Conservation (phyloP, 345 rosid genomes). For the Linum lewisii region DNA sequence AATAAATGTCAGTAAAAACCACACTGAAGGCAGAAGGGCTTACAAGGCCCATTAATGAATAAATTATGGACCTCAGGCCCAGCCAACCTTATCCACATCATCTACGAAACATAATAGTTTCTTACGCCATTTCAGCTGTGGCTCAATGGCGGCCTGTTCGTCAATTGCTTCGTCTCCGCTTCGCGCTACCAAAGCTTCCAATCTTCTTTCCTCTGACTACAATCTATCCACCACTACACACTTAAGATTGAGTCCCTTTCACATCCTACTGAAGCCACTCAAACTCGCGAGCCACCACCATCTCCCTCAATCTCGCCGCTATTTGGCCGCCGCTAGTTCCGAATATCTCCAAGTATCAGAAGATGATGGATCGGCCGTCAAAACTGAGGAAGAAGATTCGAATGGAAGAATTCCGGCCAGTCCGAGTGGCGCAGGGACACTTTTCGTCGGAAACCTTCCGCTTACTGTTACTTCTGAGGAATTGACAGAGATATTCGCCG, state of each 20-base stretch:
- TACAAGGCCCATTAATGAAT: too few relatives aligned
- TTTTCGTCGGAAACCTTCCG: conserved; percentile 76
- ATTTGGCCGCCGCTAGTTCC: conserved; percentile 23
- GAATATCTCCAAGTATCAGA: conserved; percentile 23
- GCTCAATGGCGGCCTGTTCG: conserved; percentile 23
- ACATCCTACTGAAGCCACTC: conserved; percentile 29
- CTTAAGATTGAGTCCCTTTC: conserved; percentile 15
- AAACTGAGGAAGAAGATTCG: conserved; percentile 21
- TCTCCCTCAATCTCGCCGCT: conserved; percentile 17
- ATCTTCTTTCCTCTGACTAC: conserved; percentile 14
- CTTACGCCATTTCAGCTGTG: background rate
- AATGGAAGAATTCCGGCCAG: conserved; percentile 14
- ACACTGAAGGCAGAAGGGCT: too few relatives aligned
- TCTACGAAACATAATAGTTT: background rate
- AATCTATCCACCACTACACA: conserved; percentile 16
- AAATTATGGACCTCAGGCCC: background rate
- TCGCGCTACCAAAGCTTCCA: conserved; percentile 19
- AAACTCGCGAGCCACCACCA: conserved; percentile 30
- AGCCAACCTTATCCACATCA: background rate
- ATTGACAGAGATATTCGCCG: conserved; percentile 48
- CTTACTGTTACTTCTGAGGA: conserved; percentile 57
- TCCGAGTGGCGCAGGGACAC: conserved; percentile 43
- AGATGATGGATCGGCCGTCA: conserved; percentile 16
- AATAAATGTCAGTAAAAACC: too few relatives aligned
- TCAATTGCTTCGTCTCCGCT: conserved; percentile 25